Conservation (phyloP, 495 filamentous ascomycete species). For the Oleoguttula mirabilis region DNA sequence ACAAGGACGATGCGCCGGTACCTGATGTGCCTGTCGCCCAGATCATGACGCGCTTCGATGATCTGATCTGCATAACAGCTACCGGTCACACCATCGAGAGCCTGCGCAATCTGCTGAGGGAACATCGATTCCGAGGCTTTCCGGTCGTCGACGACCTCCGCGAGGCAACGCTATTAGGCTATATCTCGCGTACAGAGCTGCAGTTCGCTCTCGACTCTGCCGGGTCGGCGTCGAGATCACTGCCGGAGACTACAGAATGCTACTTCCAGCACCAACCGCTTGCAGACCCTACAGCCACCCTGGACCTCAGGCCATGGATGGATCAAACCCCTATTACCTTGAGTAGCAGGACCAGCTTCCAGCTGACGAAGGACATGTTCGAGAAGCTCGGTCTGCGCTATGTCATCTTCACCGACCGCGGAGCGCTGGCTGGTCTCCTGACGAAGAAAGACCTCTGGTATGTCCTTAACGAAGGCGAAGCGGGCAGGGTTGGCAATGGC, state of each 20-base stretch:
- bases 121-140: constrained; percentile 78
- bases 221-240: constrained; percentile 41
- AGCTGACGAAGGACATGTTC: constrained; percentile 80
- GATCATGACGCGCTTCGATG: constrained; percentile 87
- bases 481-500: constrained; percentile 25
- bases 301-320: constrained; percentile 94
- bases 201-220: constrained; percentile 60
- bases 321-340: constrained; percentile 94
- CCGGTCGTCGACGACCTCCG: constrained; percentile 71
- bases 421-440: constrained; percentile 68
- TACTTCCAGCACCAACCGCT: constrained; percentile 75
- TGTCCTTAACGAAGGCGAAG: constrained; percentile 70
- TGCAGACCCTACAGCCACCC: constrained; percentile 60
- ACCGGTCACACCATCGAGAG: constrained; percentile 73
- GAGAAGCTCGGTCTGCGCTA: constrained; percentile 86
- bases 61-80: constrained; percentile 76
- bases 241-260: constrained; percentile 63
- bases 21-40: constrained; percentile 75
- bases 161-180: constrained; percentile 70
- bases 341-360: constrained; percentile 56
- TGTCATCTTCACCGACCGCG: constrained; percentile 73
- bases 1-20: constrained; percentile 65
- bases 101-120: constrained; percentile 53
- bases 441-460: constrained; percentile 99
- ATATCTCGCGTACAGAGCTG: constrained; percentile 87